phyloP scores from a whole-genome alignment of 2,329 filamentous ascomycete genomes.

The Intubia oerlemansii region DNA sequence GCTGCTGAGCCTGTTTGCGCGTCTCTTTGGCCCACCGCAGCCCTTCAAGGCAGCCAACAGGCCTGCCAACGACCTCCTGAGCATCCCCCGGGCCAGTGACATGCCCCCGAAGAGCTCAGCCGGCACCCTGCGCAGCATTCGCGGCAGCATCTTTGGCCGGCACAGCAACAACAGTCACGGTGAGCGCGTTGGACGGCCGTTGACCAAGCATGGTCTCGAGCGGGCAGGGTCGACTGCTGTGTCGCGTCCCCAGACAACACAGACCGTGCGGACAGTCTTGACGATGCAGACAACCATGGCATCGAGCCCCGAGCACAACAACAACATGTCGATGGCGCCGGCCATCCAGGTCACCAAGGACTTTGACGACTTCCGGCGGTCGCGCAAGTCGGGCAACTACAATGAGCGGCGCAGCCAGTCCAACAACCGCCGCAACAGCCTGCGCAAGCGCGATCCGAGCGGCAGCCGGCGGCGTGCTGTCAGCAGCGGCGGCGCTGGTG shows the following conservation, averaged over 20 bases:
- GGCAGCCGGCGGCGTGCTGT: constrained; percentile 22
- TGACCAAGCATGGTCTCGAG: too few relatives aligned
- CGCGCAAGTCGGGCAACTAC: constrained; percentile 12
- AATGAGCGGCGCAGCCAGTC: constrained; percentile 22
- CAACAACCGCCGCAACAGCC: constrained; percentile 25
- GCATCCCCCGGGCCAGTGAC: constrained; percentile 20
- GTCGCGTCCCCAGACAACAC: constrained; percentile 20
- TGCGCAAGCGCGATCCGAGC: constrained; percentile 31
- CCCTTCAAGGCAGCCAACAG: too few relatives aligned
- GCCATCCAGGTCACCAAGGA: constrained; percentile 61
- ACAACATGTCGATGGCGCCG: constrained; percentile 32
- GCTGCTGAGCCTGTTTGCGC: constrained; percentile 58
- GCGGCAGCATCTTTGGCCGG: constrained; percentile 59
- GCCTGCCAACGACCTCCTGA: constrained; percentile 9
- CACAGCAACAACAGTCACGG: too few relatives aligned
- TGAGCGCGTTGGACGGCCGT: constrained; percentile 21
- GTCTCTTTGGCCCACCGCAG: constrained; percentile 50
- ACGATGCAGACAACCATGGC: neutral
- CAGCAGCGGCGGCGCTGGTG: constrained; percentile 20
- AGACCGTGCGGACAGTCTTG: constrained; percentile 17
- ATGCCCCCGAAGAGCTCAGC: constrained; percentile 49
- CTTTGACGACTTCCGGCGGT: constrained; percentile 15
- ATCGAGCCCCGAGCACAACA: too few relatives aligned
- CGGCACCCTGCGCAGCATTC: constrained; percentile 47
- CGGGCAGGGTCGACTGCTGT: too few relatives aligned